Evolutionary conservation across 495 filamentous ascomycete species (phyloP).

Genomic region (Cercophora scortea): DNA sequence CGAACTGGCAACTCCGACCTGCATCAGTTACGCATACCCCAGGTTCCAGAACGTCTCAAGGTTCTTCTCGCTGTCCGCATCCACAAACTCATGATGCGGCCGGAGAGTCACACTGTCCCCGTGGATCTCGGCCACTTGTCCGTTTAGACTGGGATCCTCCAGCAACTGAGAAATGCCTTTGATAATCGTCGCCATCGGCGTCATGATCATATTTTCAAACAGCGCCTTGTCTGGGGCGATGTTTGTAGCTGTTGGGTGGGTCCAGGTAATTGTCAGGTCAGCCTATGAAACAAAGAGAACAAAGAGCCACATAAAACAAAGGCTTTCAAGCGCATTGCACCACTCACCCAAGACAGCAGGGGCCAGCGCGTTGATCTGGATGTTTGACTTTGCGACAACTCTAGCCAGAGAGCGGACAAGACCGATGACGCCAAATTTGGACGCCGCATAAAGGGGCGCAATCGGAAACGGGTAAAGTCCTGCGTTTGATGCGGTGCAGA

Average conservation of each 20-base stretch:
- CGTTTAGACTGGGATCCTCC: conserved; percentile 32
- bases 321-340: no score
- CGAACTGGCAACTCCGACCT: no score
- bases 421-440: conserved; percentile 44
- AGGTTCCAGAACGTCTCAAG: conserved; percentile 40
- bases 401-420: conserved; percentile 41
- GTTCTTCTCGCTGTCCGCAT: conserved; percentile 43
- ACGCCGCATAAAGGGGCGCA: conserved; percentile 46
- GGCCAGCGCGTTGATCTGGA: conserved; percentile 47
- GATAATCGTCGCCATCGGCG: conserved; percentile 43
- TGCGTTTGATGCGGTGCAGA: conserved; percentile 51
- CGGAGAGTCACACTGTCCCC: conserved; percentile 45
- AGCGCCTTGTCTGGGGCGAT: conserved; percentile 36
- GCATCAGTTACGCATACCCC: conserved; percentile 23
- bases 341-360: conserved; percentile 39
- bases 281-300: background rate
- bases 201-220: conserved; percentile 44
- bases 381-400: conserved; percentile 29
- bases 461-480: conserved; percentile 49
- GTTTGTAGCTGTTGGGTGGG: conserved; percentile 32
- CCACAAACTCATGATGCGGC: conserved; percentile 40
- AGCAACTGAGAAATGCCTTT: conserved; percentile 38
- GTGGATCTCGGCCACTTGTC: conserved; percentile 45
- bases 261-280: background rate
- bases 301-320: no score